phyloP scores from a whole-genome alignment of 2,329 filamentous ascomycete genomes.

The Erysiphe pulchra region DNA sequence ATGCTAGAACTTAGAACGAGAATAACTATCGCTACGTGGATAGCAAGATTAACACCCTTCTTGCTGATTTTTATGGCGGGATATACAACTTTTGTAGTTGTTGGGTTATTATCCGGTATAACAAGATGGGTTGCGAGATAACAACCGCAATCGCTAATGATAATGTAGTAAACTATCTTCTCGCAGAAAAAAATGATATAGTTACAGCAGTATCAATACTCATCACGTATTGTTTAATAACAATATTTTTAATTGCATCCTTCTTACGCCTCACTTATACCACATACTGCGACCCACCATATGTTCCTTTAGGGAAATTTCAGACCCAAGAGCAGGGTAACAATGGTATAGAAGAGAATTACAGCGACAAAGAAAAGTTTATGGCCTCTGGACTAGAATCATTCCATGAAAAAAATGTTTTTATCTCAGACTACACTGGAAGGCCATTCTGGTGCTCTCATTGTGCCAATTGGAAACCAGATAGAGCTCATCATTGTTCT shows the following conservation, averaged over 20 bases:
- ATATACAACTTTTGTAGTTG: conserved; percentile 46
- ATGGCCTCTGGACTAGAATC: conserved; percentile 42
- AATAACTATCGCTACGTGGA: conserved; percentile 9
- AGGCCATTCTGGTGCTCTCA: conserved; percentile 66
- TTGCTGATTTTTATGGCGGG: conserved; percentile 38
- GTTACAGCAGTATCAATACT: conserved; percentile 43
- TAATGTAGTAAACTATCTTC: conserved; percentile 41
- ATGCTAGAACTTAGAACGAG: background rate
- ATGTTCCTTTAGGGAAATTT: conserved; percentile 35
- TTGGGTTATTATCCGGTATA: conserved; percentile 42
- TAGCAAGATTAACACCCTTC: conserved; percentile 31
- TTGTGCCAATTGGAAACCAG: conserved; percentile 71
- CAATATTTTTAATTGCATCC: conserved; percentile 36
- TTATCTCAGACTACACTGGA: conserved; percentile 61
- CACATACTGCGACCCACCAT: conserved; percentile 45
- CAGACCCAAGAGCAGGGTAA: conserved; percentile 3
- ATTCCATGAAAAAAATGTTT: conserved; percentile 65
- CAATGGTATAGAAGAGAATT: conserved; percentile 7
- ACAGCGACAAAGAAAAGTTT: conserved; percentile 13
- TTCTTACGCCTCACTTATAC: conserved; percentile 48
- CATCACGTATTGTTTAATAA: conserved; percentile 44
- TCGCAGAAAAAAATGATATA: conserved; percentile 20
- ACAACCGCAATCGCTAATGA: background rate
- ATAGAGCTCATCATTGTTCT: conserved; percentile 66
- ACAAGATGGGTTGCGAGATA: conserved; percentile 3